These are phyloP conservation scores for Curvularia hawaiiensis DNA, from an alignment of 2,329 filamentous ascomycete species.

Conservation along the genomic window DNA sequence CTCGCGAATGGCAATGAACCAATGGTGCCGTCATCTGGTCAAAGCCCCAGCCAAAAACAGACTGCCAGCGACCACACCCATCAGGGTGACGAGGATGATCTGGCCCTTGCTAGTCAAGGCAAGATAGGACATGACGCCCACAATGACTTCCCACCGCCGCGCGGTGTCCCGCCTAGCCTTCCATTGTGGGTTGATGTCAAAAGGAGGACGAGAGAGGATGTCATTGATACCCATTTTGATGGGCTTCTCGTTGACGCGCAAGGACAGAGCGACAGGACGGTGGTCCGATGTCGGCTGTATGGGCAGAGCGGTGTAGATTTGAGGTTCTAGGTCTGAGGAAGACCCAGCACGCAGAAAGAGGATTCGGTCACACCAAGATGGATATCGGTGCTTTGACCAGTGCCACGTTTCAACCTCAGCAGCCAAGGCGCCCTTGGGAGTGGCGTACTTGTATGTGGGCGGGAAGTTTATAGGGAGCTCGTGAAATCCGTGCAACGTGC, in stretches of 20 bases:
- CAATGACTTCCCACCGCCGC: constrained; percentile 62
- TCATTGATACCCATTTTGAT: constrained; percentile 40
- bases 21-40: constrained; percentile 16
- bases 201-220: constrained; percentile 57
- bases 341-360: constrained; percentile 67
- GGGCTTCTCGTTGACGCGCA: constrained; percentile 65
- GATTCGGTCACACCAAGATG: constrained; percentile 92
- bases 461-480: constrained; percentile 80
- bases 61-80: constrained; percentile 33
- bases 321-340: constrained; percentile 56
- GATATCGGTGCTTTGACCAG: constrained; percentile 81
- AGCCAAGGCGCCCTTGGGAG: constrained; percentile 17
- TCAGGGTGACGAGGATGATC: constrained; percentile 43
- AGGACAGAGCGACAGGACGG: constrained; percentile 76
- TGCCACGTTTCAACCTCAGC: constrained; percentile 58
- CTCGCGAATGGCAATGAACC: constrained; percentile 1
- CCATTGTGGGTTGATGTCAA: constrained; percentile 63
- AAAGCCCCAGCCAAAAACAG: constrained; percentile 34
- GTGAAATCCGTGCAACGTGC: constrained; percentile 76
- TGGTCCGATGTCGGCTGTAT: constrained; percentile 87
- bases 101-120: constrained; percentile 54
- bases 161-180: constrained; percentile 58
- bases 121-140: constrained; percentile 64
- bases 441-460: constrained; percentile 89
- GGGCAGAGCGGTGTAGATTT: constrained; percentile 75